Evolutionary conservation across 1,139 yeast species (phyloP).

Genomic region (Nakaseomyces glabratus): DNA sequence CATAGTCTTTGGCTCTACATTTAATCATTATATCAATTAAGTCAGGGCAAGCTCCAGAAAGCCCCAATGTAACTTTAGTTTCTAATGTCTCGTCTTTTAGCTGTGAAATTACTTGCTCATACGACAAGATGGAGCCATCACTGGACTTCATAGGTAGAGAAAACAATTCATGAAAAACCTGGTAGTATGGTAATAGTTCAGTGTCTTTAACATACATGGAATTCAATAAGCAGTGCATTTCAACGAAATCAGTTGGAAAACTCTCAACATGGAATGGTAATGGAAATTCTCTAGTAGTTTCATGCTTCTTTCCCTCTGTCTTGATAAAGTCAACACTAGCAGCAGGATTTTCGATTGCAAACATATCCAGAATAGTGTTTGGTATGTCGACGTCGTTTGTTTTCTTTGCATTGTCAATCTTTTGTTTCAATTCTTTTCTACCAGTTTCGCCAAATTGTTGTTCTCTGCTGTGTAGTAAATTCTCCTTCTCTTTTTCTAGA

Average conservation of each 20-base stretch:
- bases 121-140: slow-evolving; percentile 51
- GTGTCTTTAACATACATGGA: slow-evolving; percentile 50
- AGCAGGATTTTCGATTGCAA: slow-evolving; percentile 67
- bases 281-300: slow-evolving; percentile 39
- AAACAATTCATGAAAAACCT: slow-evolving; percentile 58
- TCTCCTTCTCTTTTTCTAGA: slow-evolving; percentile 44
- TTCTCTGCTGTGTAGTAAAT: slow-evolving; percentile 42
- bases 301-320: slow-evolving; percentile 43
- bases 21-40: slow-evolving; percentile 52
- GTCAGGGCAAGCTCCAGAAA: slow-evolving; percentile 57
- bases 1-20: slow-evolving; percentile 55
- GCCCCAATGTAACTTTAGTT: slow-evolving; percentile 47
- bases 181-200: slow-evolving; percentile 52
- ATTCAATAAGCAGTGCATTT: slow-evolving; percentile 58
- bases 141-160: slow-evolving; percentile 62
- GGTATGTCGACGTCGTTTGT: slow-evolving; percentile 74
- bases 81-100: slow-evolving; percentile 68
- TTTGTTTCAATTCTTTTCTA: slow-evolving; percentile 41
- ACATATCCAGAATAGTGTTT: slow-evolving; percentile 46
- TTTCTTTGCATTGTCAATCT: slow-evolving; percentile 52
- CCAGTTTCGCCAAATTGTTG: slow-evolving; percentile 53
- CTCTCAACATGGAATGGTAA: slow-evolving; percentile 72
- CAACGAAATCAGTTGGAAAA: slow-evolving; percentile 69
- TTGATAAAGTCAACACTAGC: slow-evolving; percentile 58
- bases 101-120: slow-evolving; percentile 64